Conservation (phyloP, 352 stramenopile species). For the Aphanomyces euteiches region DNA sequence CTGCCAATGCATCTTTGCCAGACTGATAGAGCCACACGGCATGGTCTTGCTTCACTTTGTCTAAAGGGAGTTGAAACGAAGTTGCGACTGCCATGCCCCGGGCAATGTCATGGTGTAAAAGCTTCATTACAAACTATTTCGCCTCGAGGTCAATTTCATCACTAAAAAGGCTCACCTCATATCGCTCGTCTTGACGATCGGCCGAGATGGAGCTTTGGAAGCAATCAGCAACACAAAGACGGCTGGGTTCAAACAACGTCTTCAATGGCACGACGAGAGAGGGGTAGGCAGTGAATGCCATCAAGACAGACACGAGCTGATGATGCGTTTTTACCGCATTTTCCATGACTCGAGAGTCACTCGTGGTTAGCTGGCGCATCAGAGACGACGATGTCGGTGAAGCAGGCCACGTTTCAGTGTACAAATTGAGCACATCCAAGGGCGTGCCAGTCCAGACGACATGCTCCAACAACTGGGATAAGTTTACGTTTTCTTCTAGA, state of each 20-base stretch:
- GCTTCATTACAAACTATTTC: constrained; percentile 56
- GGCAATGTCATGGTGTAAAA: constrained; percentile 61
- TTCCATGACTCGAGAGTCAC: constrained; percentile 39
- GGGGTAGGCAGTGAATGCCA: constrained; percentile 69
- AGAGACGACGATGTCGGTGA: constrained; percentile 46
- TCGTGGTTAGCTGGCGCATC: constrained; percentile 43
- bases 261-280: constrained; percentile 68
- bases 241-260: constrained; percentile 45
- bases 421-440: constrained; percentile 46
- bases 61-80: constrained; percentile 66
- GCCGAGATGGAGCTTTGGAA: background rate
- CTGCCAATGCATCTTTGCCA: constrained; percentile 60
- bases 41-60: constrained; percentile 74
- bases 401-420: constrained; percentile 55
- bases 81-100: constrained; percentile 63
- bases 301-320: constrained; percentile 71
- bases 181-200: background rate
- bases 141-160: background rate
- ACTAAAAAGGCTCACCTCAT: background rate
- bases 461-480: constrained; percentile 45
- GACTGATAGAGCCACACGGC: constrained; percentile 78
- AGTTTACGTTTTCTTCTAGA: constrained; percentile 21
- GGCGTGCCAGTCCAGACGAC: constrained; percentile 50
- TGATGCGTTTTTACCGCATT: constrained; percentile 53
- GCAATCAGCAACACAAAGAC: background rate